phyloP scores from a whole-genome alignment of 1,284 basidiomycete genomes.

The Laetiporus sulphureus region DNA sequence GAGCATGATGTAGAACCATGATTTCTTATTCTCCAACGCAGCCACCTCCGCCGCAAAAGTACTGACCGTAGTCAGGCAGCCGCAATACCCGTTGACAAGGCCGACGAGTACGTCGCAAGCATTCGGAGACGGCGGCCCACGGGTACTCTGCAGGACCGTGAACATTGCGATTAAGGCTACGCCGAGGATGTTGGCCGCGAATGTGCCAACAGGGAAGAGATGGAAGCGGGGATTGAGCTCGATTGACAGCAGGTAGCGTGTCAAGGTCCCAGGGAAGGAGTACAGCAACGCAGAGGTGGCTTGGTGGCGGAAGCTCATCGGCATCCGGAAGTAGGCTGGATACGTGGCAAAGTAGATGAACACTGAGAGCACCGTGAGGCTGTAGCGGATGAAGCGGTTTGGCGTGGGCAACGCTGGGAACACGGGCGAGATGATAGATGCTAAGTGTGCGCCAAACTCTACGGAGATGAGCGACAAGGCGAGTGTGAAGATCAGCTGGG shows the following conservation, averaged over 20 bases:
- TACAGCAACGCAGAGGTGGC: constrained; percentile 88
- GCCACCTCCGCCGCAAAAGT: constrained; percentile 85
- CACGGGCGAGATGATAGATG: constrained; percentile 33
- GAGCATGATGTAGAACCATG: constrained; percentile 60
- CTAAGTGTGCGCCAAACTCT: constrained; percentile 53
- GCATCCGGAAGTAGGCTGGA: constrained; percentile 72
- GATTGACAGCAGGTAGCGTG: constrained; percentile 76
- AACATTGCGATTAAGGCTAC: constrained; percentile 71
- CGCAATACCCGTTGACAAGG: constrained; percentile 89
- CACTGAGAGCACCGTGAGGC: constrained; percentile 41
- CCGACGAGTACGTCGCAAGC: constrained; percentile 76
- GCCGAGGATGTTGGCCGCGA: constrained; percentile 79
- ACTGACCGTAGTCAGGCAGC: constrained; percentile 90
- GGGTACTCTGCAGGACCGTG: constrained; percentile 61
- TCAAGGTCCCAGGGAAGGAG: constrained; percentile 83
- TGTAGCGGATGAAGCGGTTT: constrained; percentile 34
- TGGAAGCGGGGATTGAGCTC: constrained; percentile 62
- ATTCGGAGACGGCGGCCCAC: constrained; percentile 35
- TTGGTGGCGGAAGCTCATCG: constrained; percentile 66
- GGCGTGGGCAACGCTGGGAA: constrained; percentile 36
- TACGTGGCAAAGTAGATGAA: constrained; percentile 62
- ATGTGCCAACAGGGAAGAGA: constrained; percentile 81
- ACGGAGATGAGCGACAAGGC: constrained; percentile 63
- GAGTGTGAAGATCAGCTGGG: constrained; percentile 75
- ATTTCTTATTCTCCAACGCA: constrained; percentile 48